These are phyloP conservation scores for Hypoxylon crocopeplum DNA, from an alignment of 495 filamentous ascomycete species.

Conservation along the genomic window DNA sequence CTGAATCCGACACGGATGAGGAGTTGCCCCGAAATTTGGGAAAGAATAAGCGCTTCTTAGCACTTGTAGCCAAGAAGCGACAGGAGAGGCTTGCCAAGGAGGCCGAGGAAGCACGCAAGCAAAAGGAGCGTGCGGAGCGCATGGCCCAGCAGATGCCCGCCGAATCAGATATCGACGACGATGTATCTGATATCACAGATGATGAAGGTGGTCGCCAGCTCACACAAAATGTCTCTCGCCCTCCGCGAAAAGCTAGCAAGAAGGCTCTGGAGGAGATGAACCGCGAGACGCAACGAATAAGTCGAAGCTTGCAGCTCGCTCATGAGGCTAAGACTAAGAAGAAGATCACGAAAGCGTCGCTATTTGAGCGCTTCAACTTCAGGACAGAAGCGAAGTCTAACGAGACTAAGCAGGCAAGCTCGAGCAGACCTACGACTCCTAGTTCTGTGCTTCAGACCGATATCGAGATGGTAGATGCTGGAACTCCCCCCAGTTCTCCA, in stretches of 20 bases:
- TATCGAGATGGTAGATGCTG: slow-evolving; percentile 50
- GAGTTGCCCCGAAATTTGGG: slow-evolving; percentile 52
- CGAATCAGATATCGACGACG: slow-evolving; percentile 54
- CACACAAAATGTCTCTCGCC: slow-evolving; percentile 66
- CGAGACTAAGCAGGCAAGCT: slow-evolving; percentile 51
- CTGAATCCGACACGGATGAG: slow-evolving; percentile 52
- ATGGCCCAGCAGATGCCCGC: slow-evolving; percentile 40
- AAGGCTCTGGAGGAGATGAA: slow-evolving; percentile 96
- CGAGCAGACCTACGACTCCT: slow-evolving; percentile 50
- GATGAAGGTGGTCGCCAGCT: slow-evolving; percentile 64
- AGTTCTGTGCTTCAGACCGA: slow-evolving; percentile 50
- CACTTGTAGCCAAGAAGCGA: slow-evolving; percentile 73
- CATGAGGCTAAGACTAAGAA: slow-evolving; percentile 91
- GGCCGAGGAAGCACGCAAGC: slow-evolving; percentile 57
- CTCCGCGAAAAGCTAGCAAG: slow-evolving; percentile 88
- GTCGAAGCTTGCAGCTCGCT: slow-evolving; percentile 86
- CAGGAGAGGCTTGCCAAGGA: slow-evolving; percentile 72
- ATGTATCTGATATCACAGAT: slow-evolving; percentile 60
- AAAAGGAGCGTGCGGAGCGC: slow-evolving; percentile 56
- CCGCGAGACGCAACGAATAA: slow-evolving; percentile 89
- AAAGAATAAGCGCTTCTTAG: slow-evolving; percentile 66
- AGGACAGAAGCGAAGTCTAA: slow-evolving; percentile 48
- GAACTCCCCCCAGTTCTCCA: slow-evolving; percentile 63
- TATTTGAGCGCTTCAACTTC: slow-evolving; percentile 87
- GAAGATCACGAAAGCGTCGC: slow-evolving; percentile 83